These are phyloP conservation scores for Alternaria ethzedia DNA, from an alignment of 2,329 filamentous ascomycete genomes.

Conservation along the genomic window DNA sequence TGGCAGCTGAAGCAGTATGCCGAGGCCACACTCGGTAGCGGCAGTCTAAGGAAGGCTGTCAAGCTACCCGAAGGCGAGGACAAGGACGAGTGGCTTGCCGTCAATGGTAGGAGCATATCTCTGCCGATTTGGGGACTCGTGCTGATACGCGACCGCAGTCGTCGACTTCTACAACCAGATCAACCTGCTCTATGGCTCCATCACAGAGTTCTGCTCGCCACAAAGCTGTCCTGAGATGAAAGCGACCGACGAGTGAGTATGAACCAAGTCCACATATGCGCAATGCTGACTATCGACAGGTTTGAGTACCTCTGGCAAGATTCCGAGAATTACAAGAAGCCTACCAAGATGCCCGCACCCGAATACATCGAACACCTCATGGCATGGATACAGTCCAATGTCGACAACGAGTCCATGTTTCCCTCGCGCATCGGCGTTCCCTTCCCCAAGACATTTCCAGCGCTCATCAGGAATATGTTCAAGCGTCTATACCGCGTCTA, in stretches of 20 bases:
- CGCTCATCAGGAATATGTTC: constrained; percentile 98
- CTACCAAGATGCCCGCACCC: constrained; percentile 96
- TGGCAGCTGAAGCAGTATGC: constrained; percentile 98
- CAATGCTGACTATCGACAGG: constrained; percentile 52
- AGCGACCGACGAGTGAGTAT: constrained; percentile 88
- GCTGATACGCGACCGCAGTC: constrained; percentile 63
- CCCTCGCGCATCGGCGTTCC: constrained; percentile 94
- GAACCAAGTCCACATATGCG: too few species aligned
- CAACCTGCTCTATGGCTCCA: constrained; percentile 97
- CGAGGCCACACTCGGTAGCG: constrained; percentile 93
- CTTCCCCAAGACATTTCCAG: constrained; percentile 88
- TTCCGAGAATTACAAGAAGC: constrained; percentile 88
- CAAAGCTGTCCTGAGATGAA: constrained; percentile 99
- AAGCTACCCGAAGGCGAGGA: constrained; percentile 97
- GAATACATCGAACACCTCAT: constrained; percentile 98
- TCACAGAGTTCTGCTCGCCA: constrained; percentile 98
- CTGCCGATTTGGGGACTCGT: neutral
- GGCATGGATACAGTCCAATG: constrained; percentile 92
- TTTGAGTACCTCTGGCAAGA: constrained; percentile 99
- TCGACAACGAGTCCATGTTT: constrained; percentile 94
- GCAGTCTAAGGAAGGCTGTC: constrained; percentile 93
- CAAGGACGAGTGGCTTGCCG: constrained; percentile 96
- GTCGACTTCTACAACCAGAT: constrained; percentile 99
- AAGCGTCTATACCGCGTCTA: constrained; percentile 99
- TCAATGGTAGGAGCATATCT: constrained; percentile 73